Evolutionary conservation across 2,329 filamentous ascomycete species (phyloP).

Genomic region (Ophiostoma australiae): DNA sequence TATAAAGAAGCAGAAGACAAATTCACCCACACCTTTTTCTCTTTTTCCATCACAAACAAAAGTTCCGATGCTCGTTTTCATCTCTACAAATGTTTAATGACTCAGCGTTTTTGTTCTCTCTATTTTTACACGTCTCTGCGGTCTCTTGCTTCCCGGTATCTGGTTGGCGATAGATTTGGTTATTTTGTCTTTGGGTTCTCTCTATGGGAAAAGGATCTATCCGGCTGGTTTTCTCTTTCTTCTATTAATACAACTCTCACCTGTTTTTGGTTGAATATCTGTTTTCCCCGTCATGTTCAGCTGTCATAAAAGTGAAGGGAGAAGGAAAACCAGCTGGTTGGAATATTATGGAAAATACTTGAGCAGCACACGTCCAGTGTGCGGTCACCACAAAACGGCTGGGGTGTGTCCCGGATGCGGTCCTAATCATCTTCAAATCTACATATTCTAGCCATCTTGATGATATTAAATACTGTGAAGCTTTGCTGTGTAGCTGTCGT

Average conservation of each 20-base stretch:
- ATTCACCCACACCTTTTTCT: conserved; percentile 8
- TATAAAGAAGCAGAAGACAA: background rate
- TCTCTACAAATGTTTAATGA: conserved; percentile 10
- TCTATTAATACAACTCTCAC: conserved; percentile 3
- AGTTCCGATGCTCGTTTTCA: conserved; percentile 5
- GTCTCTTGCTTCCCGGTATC: background rate
- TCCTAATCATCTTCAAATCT: conserved; percentile 2
- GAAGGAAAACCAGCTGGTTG: background rate
- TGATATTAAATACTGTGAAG: background rate
- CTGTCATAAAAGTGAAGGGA: background rate
- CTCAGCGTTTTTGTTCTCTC: background rate
- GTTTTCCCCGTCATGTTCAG: conserved; percentile 4
- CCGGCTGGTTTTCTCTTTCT: conserved; percentile 7
- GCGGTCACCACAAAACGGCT: conserved; percentile 12
- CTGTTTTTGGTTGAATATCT: background rate
- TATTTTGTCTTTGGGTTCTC: conserved; percentile 3
- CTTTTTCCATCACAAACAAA: conserved; percentile 13
- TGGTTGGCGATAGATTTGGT: conserved; percentile 11
- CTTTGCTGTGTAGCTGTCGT: background rate
- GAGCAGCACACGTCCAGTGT: conserved; percentile 9
- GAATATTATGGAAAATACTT: background rate
- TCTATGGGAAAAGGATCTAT: conserved; percentile 13
- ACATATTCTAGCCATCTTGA: conserved; percentile 12
- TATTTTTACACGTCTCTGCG: background rate
- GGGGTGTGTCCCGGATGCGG: conserved; percentile 8